These are phyloP conservation scores for Gossypium herbaceum DNA, from an alignment of 345 rosid species.

Conservation along the genomic window DNA sequence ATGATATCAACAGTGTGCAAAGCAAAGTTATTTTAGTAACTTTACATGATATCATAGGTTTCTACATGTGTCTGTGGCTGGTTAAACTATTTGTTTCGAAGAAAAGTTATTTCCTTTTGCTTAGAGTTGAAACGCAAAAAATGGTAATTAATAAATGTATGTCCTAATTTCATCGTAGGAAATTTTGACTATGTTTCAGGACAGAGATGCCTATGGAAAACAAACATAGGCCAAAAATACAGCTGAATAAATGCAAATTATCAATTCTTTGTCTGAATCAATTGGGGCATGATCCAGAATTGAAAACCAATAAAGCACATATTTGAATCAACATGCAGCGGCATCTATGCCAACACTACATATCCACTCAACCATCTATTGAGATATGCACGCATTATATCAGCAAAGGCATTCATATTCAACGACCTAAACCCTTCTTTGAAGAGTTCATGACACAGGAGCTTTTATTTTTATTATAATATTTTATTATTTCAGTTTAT, in stretches of 20 bases:
- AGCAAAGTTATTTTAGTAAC: neutral
- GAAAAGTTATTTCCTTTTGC: neutral
- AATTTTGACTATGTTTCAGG: slow-evolving; percentile 1
- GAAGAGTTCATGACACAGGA: neutral
- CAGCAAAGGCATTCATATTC: neutral
- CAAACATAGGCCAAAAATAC: neutral
- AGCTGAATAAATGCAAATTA: neutral
- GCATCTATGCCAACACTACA: neutral
- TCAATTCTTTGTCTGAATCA: neutral
- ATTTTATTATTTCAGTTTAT: too few species aligned
- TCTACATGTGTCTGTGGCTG: neutral
- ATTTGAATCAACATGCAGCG: neutral
- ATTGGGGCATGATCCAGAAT: neutral
- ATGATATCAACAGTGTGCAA: neutral
- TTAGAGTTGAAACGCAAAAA: neutral
- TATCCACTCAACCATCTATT: neutral
- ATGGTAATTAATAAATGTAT: neutral
- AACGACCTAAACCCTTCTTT: neutral
- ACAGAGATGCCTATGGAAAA: neutral
- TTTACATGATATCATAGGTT: neutral
- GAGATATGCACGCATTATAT: neutral
- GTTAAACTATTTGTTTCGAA: neutral
- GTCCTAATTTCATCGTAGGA: neutral
- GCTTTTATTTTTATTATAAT: too few species aligned
- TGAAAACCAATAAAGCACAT: neutral